Base-by-base conservation (phyloP, 495 filamentous ascomycete genomes). In the Penicillium pulvis region DNA sequence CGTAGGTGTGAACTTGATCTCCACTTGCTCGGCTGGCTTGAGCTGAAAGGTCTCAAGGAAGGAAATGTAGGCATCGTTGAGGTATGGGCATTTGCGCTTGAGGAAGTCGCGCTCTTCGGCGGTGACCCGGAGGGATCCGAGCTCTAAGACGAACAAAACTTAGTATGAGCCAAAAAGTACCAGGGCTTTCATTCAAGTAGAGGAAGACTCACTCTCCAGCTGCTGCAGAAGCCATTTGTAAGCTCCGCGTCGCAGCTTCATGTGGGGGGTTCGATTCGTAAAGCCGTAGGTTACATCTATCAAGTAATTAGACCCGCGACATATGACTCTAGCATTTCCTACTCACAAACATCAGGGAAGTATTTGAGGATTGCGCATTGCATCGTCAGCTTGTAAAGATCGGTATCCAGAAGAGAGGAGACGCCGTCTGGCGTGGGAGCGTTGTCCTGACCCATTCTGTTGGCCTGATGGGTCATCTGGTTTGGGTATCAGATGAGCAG, bases 361-460 rank as follows among this genome's bases (percentile, higher is more conserved):
- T 90, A 93, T 67, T 91, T 92, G 51, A 96, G 80, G 61, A 98
- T 85, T 42, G 93, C 94, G 69, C 90, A 96, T 85, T 98, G 94
- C 94, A 98, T 98, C 10, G 94, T 98, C 67, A 98, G 74, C 74
- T 98, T 98, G 82, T 98, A 98, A 43, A 98, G 80, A 79, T 98
- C 94, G 1, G 94, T 98, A 70, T 98, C 94, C 41, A 98, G 84
- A 59, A 98, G 87, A 58, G 94, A 97, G 72, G 84, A 88, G 66
- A 98, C 85, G 39, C 92, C 93, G 63, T 84, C 82, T n/a, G 83
- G 80, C 41, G 65, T 58, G 63, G 72, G 56, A 53, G 66, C 58
- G n/a, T 31, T 62, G 44, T 68, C 59, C 50, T 73, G 61, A 58
- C 53, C 61, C 75, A 78, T 76, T 55, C 12, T 71, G 59, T 9